Base-by-base conservation (phyloP, 2,329 filamentous ascomycete species). In the Botrytis cinerea region DNA sequence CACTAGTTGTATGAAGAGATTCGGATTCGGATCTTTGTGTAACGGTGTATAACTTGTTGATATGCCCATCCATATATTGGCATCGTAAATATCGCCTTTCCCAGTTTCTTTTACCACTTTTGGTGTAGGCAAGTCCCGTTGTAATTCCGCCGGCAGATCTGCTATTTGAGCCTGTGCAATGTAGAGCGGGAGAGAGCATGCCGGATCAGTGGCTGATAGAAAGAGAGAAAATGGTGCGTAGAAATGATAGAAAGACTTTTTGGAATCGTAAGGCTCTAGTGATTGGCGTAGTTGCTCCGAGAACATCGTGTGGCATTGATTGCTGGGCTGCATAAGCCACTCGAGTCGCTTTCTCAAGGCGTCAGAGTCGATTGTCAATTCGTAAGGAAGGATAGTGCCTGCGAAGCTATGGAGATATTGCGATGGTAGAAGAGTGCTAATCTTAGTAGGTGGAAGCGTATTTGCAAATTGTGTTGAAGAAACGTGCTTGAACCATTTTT, bases 21-120 rank as follows among this genome's bases (percentile, higher is more conserved):
- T 99, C 0, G 94, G 94, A 79, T 98, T 98, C 0, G 96, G 96
- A 79, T 99, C 96, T 72, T 92, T 89, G 82, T 99, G 96, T 4
- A 97, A 85, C 5, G 96, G 94, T 0, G 96, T 98, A 78, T 94
- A 94, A 0, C 95, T 98, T 0, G 94, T 94, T 57, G 94, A 90
- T 22, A 91, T 85, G 0, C 96, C 96, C 20, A 98, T 87, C 95
- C 95, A 99, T 61, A 98, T 85, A 78, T 93, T 97, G 0, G 92
- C 91, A 78, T 87, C 89, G 81, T 98, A 98, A n/a, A 98, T 83
- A 81, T 98, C 95, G 4, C 93, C 94, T 77, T 88, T 92, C 0
- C 93, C 93, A 1, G 89, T 87, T 10, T 84, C 80, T 5, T 79
- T 81, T 5, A 97, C 89, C 6, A 95, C 79, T 0, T 85, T 80